A percentile compares a stretch with the other conserved stretches of the same genome.
phyloP scores from a whole-genome alignment of 140 eudicot genomes.

The Stevia rebaudiana region DNA sequence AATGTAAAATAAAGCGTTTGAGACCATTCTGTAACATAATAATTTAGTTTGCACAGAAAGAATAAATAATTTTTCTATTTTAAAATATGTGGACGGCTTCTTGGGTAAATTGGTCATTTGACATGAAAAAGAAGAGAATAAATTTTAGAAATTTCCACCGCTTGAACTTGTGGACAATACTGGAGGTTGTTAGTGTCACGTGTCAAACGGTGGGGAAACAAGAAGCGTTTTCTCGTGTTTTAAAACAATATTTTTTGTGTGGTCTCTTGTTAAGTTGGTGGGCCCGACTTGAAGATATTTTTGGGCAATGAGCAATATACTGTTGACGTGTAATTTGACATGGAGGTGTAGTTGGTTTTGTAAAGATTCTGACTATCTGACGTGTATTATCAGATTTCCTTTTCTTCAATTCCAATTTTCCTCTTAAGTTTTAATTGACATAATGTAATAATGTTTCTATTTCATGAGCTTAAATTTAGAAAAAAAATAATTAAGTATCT shows the following conservation, averaged over 20 bases:
- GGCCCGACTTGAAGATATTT: slow-evolving; percentile 35
- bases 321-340: slow-evolving; percentile 27
- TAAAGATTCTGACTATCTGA: slow-evolving; percentile 25
- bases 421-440: too few relatives aligned
- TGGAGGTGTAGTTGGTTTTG: slow-evolving; percentile 16
- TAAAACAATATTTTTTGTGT: slow-evolving; percentile 20
- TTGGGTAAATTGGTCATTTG: slow-evolving; percentile 18
- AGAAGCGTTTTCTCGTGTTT: slow-evolving; percentile 10
- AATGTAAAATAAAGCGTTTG: too few relatives aligned
- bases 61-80: too few relatives aligned
- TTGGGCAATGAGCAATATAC: not conserved
- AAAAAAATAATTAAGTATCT: too few relatives aligned
- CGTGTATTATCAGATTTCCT: slow-evolving; percentile 22
- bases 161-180: slow-evolving; percentile 32
- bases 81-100: not conserved
- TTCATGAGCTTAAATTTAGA: too few relatives aligned
- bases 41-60: too few relatives aligned
- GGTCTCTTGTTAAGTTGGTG: slow-evolving; percentile 24
- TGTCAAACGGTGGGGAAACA: slow-evolving; percentile 19
- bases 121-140: not conserved
- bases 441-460: too few relatives aligned
- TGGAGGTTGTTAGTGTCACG: slow-evolving; percentile 20
- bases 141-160: slow-evolving; percentile 31
- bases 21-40: too few relatives aligned
- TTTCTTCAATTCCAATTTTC: not conserved